These are phyloP conservation scores for Trametes pubescens DNA, from an alignment of 1,284 basidiomycete genomes.

Conservation along the genomic window DNA sequence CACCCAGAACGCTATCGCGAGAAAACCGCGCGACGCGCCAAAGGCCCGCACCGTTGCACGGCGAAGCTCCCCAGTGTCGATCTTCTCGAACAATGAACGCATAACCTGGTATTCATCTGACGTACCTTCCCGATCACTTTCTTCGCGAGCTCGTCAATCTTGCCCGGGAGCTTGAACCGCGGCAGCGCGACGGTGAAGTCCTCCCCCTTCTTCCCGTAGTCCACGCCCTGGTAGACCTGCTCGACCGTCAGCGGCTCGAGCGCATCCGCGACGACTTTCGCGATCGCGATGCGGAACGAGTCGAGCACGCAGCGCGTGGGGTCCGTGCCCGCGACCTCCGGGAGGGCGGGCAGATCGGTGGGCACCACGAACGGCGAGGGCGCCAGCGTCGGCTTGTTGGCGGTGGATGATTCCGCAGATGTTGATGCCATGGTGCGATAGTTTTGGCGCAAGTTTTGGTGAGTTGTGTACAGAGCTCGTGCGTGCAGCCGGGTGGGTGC, in stretches of 20 bases:
- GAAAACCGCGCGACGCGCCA: no score
- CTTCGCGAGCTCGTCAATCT: conserved; percentile 81
- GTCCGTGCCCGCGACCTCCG: conserved; percentile 71
- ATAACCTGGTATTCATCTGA: no score
- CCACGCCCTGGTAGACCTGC: conserved; percentile 85
- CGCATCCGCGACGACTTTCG: conserved; percentile 76
- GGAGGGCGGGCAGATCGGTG: conserved; percentile 49
- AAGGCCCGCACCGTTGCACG: no score
- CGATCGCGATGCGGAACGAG: conserved; percentile 86
- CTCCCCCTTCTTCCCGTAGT: conserved; percentile 90
- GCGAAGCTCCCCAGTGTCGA: no score
- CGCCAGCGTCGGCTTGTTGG: conserved; percentile 28
- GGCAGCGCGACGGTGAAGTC: conserved; percentile 95
- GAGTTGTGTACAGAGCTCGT: background rate
- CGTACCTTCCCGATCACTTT: conserved; percentile 77
- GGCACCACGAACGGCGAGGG: conserved; percentile 36
- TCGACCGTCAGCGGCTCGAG: conserved; percentile 75
- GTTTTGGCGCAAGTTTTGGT: background rate
- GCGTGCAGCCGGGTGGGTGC: background rate
- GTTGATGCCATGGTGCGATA: conserved; percentile 23
- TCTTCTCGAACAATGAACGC: no score
- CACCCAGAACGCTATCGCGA: no score
- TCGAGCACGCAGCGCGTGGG: conserved; percentile 81
- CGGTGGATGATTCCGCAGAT: conserved; percentile 13
- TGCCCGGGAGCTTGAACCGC: conserved; percentile 88